Evolutionary conservation across 352 stramenopile species (phyloP), one percentile per base, ranked within the genome.

Genomic region (Phytophthora melonis): DNA sequence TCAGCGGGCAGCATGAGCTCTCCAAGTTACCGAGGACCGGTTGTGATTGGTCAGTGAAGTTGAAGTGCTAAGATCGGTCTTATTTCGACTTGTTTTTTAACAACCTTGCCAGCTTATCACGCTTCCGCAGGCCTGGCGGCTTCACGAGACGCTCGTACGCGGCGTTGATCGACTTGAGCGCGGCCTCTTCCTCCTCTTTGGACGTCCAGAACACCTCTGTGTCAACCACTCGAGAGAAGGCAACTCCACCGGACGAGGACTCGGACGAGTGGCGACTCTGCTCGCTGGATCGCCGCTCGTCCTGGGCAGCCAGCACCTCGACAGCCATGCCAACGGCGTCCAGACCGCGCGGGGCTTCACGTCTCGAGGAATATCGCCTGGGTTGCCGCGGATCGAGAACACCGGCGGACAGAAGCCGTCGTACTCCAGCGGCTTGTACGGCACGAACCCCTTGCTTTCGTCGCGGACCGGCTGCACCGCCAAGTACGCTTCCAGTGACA

Each of bases 401-500:
- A 55, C 60, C 3, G 74, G 69, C 1, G 69, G 69, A 39, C 41
- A 53, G 34, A 64, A 68, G 5, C 64, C 70, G 47, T 65, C 66
- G 58, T 78, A 82, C 14, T 45, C 50, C 49, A 82, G 62, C 21
- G 72, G 75, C 19, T 80, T 80, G 63, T 82, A 82, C 18, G 62
- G 67, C n/a, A 80, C 49, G 39, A 80, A 70, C 13, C 63, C 72
- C 18, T 71, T 74, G 21, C 55, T 64, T 30, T 72, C 56, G 36
- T 80, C 75, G 18, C 64, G 69, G 45, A 75, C 47, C 2, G 69
- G 58, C 19, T 75, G 59, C 21, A 80, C 58, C 11, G 74, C 59
- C 69, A 80, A 65, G 54, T 80, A 77, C 11, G 67, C 74, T 57
- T 82, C 71, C 21, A 80, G 67, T 5, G 65, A 78, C 45, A 84